These are phyloP conservation scores for Diaporthe eres DNA, from an alignment of 2,329 filamentous ascomycete species.

Conservation along the genomic window DNA sequence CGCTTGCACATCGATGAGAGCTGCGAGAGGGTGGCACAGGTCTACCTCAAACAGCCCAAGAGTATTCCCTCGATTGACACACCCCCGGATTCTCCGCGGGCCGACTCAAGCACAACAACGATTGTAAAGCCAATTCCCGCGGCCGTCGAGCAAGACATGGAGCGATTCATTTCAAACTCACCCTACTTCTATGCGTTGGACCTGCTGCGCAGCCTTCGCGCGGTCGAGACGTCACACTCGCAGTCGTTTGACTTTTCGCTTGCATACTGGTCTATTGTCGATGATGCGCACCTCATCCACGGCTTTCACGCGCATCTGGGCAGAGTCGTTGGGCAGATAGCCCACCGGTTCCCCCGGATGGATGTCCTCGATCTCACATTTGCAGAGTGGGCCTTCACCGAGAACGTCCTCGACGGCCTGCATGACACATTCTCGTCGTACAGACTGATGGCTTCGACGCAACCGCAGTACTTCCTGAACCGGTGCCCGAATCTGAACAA, in stretches of 20 bases:
- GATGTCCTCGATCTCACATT: slow-evolving; percentile 55
- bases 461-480: slow-evolving; percentile 43
- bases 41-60: slow-evolving; percentile 42
- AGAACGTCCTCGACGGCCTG: slow-evolving; percentile 51
- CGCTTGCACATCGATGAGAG: slow-evolving; percentile 49
- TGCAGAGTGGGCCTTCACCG: slow-evolving; percentile 48
- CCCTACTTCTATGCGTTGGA: slow-evolving; percentile 50
- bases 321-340: slow-evolving; percentile 54
- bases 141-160: slow-evolving; percentile 49
- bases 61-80: background rate
- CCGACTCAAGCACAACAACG: too few species aligned
- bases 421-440: slow-evolving; percentile 51
- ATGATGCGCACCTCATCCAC: slow-evolving; percentile 50
- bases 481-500: slow-evolving; percentile 36
- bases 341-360: slow-evolving; percentile 57
- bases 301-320: slow-evolving; percentile 52
- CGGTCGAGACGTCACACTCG: slow-evolving; percentile 29
- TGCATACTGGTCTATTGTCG: slow-evolving; percentile 46
- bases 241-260: slow-evolving; percentile 47
- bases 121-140: background rate
- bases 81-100: slow-evolving; percentile 18
- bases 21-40: slow-evolving; percentile 54
- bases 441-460: slow-evolving; percentile 44
- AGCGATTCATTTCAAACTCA: slow-evolving; percentile 51
- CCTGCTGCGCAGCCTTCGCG: slow-evolving; percentile 47